Evolutionary conservation across 495 filamentous ascomycete genomes (phyloP), one percentile per base, ranked within the genome.

Genomic region (Penicillium flavigenum): DNA sequence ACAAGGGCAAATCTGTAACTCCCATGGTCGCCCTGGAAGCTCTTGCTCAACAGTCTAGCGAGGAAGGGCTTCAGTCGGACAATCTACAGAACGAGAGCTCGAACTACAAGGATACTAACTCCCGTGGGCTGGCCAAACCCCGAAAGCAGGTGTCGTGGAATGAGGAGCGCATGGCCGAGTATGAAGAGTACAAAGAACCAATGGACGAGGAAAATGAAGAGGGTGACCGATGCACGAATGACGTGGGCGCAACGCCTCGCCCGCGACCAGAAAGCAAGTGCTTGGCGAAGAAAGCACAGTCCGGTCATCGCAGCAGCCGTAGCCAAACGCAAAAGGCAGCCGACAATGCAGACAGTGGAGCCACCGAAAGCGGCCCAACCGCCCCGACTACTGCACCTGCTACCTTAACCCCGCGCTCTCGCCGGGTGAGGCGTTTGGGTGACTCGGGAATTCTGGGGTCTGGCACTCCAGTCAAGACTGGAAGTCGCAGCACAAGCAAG

Each of bases 1-100:
- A 87, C 66, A 80, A 81, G 55, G 83, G 83, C 12, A 73, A 76
- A 54, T 67, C 80, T 17, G 59, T 82, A 32, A 61, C 76, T 22
- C 82, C 83, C 19, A 75, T 72, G 53, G 56, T 72, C 39, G 70
- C 64, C 24, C 67, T 87, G 6, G 66, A 78, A 54, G 73, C 70
- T 43, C 56, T 86, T 36, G 64, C 66, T 5, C 65, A 63, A 50
- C 61, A 65, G 12, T 39, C 61, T 10, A 51, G 58, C 0, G 31
- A 60, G 42, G 57, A 57, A 17, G 26, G 38, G 3, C 32, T 42
- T 3, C 42, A 31, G 12, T 10, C 56, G 7, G 38, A 20, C 22
- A 51, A 56, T 27, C 51, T 58, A 41, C 50, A 58, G 31, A 31
- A 58, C 58, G 55, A 22, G n/a, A 20, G 46, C 5, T 26, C 54